Evolutionary conservation across 495 filamentous ascomycete genomes (phyloP), one percentile per base, ranked within the genome.

Genomic region (Xylaria acuta): DNA sequence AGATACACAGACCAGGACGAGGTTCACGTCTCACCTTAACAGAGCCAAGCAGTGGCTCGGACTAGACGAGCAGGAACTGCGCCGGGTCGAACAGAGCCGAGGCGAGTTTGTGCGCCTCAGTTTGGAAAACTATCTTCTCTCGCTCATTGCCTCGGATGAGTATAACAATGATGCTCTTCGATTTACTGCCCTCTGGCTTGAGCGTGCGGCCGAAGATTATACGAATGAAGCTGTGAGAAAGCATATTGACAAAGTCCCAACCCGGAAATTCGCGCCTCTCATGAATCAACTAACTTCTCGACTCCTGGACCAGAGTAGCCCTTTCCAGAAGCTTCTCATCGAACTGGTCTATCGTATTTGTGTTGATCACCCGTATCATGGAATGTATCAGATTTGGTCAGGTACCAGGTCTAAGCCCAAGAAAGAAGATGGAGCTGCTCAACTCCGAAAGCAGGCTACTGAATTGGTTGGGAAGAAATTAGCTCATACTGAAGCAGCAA

Each of bases 221-320:
- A 91, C 93, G 4, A 98, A 98, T 75, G 84, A 86, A 40, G 92
- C 93, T 4, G 95, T 97, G 32, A 86, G 84, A 53, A 88, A 86
- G 74, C 84, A 93, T 75, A 85, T 98, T 51, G 72, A 80, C 25
- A 83, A 88, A 56, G 96, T 98, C 1, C 91, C 94, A 22, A 97
- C 92, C 63, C 86, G 92, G 49, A 99, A 99, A 73, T 97, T 99
- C 78, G 96, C 93, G 1, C 82, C 92, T 22, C 81, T 98, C 69
- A 97, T 97, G 92, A 99, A 97, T 77, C 96, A 99, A 78, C 88
- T 98, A 22, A 94, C 94, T 4, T 98, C 96, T 16, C 91, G 96
- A 27, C 84, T 98, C 18, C 89, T 97, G 63, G 89, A 95, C 74
- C 86, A 88, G 32, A 84, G 87, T 49, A 80, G 82, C 11, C 63